Percentiles rank a stretch among this genome's conserved stretches.
phyloP scores from a whole-genome alignment of 208 protist genomes.

The Baffinella frigidus region DNA sequence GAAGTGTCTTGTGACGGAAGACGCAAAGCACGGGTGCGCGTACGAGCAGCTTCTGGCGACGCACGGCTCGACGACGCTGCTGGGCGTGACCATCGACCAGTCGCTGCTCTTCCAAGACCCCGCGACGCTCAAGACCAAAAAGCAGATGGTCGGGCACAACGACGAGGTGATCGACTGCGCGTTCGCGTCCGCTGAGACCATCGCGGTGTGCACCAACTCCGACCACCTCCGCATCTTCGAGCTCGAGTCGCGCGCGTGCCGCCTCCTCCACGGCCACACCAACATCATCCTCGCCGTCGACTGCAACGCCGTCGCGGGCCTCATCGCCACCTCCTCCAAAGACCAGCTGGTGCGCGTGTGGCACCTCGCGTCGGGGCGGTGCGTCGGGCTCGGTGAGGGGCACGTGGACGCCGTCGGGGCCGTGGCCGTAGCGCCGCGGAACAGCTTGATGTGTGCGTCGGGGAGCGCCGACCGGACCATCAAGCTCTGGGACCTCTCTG shows the following conservation, averaged over 20 bases:
- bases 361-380: background rate
- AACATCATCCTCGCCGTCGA: conserved; percentile 39
- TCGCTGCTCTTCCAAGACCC: conserved; percentile 24
- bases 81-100: conserved; percentile 33
- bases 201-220: conserved; percentile 64
- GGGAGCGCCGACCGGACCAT: background rate
- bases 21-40: background rate
- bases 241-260: background rate
- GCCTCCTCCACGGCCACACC: conserved; percentile 60
- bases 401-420: conserved; percentile 62
- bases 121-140: background rate
- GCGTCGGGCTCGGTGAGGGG: conserved; percentile 31
- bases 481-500: conserved; percentile 13
- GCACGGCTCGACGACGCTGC: background rate
- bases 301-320: background rate
- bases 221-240: conserved; percentile 57
- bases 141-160: conserved; percentile 63
- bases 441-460: background rate
- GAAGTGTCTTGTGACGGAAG: background rate
- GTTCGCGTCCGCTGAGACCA: background rate
- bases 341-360: conserved; percentile 55
- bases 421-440: background rate
- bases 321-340: conserved; percentile 59
- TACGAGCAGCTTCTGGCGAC: too few relatives aligned
- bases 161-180: conserved; percentile 55